These are phyloP conservation scores for Chytriomyces sp. DNA, from an alignment of 192 early-diverging fungal species.

Conservation along the genomic window DNA sequence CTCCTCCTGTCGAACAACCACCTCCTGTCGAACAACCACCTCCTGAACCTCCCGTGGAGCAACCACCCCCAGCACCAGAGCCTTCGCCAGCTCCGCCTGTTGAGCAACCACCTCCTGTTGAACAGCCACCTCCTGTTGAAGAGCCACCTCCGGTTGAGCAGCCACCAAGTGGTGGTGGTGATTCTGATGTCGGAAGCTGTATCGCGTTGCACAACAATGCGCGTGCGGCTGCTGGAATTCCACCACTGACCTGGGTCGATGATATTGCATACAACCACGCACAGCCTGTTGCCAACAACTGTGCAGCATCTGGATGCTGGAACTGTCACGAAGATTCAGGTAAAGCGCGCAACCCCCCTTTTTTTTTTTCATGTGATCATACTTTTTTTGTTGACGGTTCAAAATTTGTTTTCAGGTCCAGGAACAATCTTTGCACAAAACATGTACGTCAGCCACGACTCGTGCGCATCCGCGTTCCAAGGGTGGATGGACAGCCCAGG, in stretches of 20 bases:
- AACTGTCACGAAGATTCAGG: too few relatives aligned
- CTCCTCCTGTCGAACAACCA: neutral
- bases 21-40: neutral
- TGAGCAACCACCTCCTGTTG: neutral
- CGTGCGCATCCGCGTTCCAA: neutral
- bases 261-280: slow-evolving; percentile 20
- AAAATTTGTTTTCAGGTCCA: neutral
- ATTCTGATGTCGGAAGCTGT: neutral
- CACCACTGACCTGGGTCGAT: slow-evolving; percentile 5
- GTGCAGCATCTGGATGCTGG: neutral
- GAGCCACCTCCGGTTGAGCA: neutral
- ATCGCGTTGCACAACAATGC: slow-evolving; percentile 1
- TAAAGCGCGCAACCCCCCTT: too few relatives aligned
- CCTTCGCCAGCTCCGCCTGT: neutral
- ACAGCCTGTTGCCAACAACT: neutral
- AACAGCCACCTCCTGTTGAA: neutral
- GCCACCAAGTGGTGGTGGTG: neutral
- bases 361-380: too few relatives aligned
- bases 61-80: too few relatives aligned
- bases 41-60: neutral
- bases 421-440: slow-evolving; percentile 5
- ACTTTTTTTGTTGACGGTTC: too few relatives aligned
- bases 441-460: neutral
- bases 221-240: neutral
- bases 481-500: neutral